Conservation (phyloP, 305 asterid genomes). For the Withania somnifera region DNA sequence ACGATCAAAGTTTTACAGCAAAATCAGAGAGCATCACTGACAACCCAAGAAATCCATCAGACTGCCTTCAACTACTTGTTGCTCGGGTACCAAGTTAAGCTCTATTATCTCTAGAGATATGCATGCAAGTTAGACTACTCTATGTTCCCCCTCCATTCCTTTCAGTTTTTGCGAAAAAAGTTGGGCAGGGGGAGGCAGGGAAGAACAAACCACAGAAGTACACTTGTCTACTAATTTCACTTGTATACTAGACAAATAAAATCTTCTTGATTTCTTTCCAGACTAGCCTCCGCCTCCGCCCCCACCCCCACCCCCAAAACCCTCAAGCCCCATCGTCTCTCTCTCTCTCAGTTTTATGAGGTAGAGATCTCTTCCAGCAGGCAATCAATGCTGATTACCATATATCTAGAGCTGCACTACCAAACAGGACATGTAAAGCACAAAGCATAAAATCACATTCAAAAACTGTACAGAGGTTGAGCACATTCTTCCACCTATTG, state of each 20-base stretch:
- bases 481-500: too few relatives aligned
- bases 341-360: not conserved
- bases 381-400: too few relatives aligned
- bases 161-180: not conserved
- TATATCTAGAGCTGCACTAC: too few relatives aligned
- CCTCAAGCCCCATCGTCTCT: too few relatives aligned
- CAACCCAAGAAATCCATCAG: not conserved
- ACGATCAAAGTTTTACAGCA: not conserved
- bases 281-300: too few relatives aligned
- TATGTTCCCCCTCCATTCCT: not conserved
- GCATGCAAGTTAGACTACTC: not conserved
- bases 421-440: too few relatives aligned
- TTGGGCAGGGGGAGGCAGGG: not conserved
- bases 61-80: not conserved
- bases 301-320: too few relatives aligned
- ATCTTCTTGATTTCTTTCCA: too few relatives aligned
- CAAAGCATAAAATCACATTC: too few relatives aligned
- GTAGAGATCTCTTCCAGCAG: not conserved
- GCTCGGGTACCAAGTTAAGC: not conserved
- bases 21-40: not conserved
- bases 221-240: not conserved
- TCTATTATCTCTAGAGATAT: not conserved
- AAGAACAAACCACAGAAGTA: not conserved
- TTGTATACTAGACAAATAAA: not conserved
- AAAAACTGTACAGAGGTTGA: too few relatives aligned